Evolutionary conservation across 805 yeast species (phyloP), one percentile per base, ranked within the genome.

Genomic region (Candida parachauliodes): DNA sequence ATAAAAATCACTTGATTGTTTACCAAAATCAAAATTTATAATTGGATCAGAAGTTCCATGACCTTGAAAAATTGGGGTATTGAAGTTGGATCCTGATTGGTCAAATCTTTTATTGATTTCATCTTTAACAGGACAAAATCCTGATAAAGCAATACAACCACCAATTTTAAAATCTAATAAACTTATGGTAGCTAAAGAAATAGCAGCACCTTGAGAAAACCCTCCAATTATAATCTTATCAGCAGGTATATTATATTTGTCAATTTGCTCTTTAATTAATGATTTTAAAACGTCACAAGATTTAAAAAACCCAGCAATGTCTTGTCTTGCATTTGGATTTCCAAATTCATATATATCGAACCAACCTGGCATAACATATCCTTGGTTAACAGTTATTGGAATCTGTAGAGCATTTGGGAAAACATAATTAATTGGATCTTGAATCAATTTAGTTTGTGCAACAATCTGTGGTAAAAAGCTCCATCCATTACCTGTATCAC

Each of bases 401-500:
- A 74, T 68, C 1, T 51, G 51, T 5, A 96, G 96, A 0, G 98
- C 97, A 54, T 83, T 81, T 4, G 98, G 98, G 50, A 93, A 86
- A n/a, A 89, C 72, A 50, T 83, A 88, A 48, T 81, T 81, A 46
- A 63, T 60, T 15, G 55, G 43, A 3, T 61, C 63, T 63, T 68
- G 50, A 72, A 81, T 14, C 56, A 72, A 15, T 35, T 52, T 60
- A 2, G 61, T 42, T 41, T 60, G 63, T 16, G 70, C 71, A 18
- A 85, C 72, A 37, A 77, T 62, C 27, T 80, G 82, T 3, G 93
- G 85, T 28, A 91, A 62, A 68, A 86, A 87, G 31, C 76, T 68
- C 96, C 96, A 91, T 1, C 97, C 97, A 12, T 72, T 69, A 4
- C 96, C 97, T 0, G 87, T 59, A 57, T 91, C 98, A 8, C 98